Base-by-base conservation (phyloP, 176 grass and related monocot genomes). In the Oryza meyeriana region DNA sequence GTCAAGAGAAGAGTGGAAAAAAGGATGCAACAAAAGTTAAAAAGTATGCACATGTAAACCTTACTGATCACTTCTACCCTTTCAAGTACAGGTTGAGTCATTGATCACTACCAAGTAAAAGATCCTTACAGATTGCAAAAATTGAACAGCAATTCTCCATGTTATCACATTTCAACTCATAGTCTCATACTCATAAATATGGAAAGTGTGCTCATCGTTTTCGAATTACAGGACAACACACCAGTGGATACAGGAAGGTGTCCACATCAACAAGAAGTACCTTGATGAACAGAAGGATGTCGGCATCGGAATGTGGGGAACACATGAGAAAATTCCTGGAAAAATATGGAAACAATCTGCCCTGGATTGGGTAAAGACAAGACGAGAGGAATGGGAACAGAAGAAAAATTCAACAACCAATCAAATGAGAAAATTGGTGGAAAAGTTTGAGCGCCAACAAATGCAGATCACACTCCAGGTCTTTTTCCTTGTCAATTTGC, bases 311-410 rank as follows among this genome's bases (percentile, higher is more conserved):
- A 64, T 65, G 64, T 36, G 36, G 66, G 69, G 55, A 39, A 36
- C 65, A 72, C 34, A 78, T 75, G 83, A 64, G 87, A 85, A 44
- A 81, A 89, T 61, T 57, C 3, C 7, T 78, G 73, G 83, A 90
- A 35, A 86, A 82, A 4, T 66, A 44, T 78, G 83, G 78, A 88
- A 85, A 89, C 30, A 36, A 62, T 42, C 4, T 34, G 7, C n/a
- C 59, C 45, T 20, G 24, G 10, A 76, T 22, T 59, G 26, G 22
- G 8, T 27, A 17, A 57, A 69, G 71, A 89, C 22, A 82, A 62
- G 44, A 65, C 25, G 42, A 61, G 1, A 64, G 14, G 17, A 11
- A 72, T 25, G 33, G 25, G 50, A 75, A 69, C 75, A 66, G 1
- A 2, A 76, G 66, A 66, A 16, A 0, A 33, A 82, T 70, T 75